A percentile compares a stretch with the other conserved stretches of the same genome.
Evolutionary conservation across 257 asterid genomes (phyloP).

Genomic region (Capsicum chinense): DNA sequence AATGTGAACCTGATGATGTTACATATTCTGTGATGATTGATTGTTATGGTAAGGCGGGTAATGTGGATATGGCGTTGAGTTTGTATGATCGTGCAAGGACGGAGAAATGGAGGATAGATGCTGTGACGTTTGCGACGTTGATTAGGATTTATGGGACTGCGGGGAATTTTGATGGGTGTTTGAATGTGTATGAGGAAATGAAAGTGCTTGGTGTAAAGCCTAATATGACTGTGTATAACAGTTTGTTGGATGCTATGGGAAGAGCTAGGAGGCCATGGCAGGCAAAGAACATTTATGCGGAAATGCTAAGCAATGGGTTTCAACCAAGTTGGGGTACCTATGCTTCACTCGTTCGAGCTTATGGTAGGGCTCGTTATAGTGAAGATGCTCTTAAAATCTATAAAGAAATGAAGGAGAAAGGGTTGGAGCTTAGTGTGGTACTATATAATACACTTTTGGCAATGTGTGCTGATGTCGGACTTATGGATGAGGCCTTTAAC

Average conservation of each 20-base stretch:
- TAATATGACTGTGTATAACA: conserved; percentile 65
- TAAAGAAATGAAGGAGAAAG: conserved; percentile 87
- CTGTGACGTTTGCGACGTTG: conserved; percentile 69
- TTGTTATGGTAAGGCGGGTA: conserved; percentile 78
- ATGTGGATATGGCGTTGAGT: conserved; percentile 68
- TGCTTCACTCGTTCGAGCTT: conserved; percentile 77
- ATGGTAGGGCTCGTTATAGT: conserved; percentile 72
- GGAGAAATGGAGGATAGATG: conserved; percentile 84
- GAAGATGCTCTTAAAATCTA: conserved; percentile 74
- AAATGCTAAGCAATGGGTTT: conserved; percentile 64
- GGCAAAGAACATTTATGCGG: conserved; percentile 68
- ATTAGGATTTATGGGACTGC: conserved; percentile 65
- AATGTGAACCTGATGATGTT: conserved; percentile 70
- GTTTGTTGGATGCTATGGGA: conserved; percentile 92
- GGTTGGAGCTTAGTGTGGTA: conserved; percentile 60
- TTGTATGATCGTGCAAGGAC: conserved; percentile 86
- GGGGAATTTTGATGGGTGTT: conserved; percentile 89
- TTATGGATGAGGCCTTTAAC: conserved; percentile 71
- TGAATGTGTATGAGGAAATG: conserved; percentile 92
- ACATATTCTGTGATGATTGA: conserved; percentile 87
- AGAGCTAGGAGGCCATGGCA: conserved; percentile 97
- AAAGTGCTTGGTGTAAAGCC: conserved; percentile 74
- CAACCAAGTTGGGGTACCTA: conserved; percentile 77
- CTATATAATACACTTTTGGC: conserved; percentile 79
- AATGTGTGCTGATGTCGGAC: conserved; percentile 82